Percentiles rank a stretch among this genome's conserved stretches.
Evolutionary conservation across 1,284 basidiomycete species (phyloP).

Genomic region (Thecaphora frezii): DNA sequence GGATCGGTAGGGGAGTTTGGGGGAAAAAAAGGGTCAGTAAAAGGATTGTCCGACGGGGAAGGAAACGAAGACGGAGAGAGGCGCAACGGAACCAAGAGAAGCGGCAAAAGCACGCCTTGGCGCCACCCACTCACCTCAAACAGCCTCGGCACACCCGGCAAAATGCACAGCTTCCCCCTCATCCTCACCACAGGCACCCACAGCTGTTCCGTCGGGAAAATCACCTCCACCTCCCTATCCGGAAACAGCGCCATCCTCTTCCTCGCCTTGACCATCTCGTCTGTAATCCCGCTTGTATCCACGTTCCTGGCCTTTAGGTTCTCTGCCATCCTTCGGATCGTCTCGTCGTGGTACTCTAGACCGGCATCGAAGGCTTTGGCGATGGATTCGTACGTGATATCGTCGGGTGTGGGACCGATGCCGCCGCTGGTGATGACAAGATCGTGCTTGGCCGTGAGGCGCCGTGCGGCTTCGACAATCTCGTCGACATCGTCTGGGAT

Average conservation of each 20-base stretch:
- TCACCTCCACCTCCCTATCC: slow-evolving; percentile 33
- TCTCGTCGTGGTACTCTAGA: slow-evolving; percentile 77
- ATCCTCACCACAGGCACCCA: slow-evolving; percentile 89
- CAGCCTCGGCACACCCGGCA: slow-evolving; percentile 84
- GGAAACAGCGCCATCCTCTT: slow-evolving; percentile 56
- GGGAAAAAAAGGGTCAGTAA: not conserved
- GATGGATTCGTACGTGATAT: slow-evolving; percentile 82
- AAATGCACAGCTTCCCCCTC: slow-evolving; percentile 78
- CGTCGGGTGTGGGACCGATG: slow-evolving; percentile 54
- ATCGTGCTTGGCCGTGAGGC: slow-evolving; percentile 66
- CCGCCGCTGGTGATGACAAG: slow-evolving; percentile 45
- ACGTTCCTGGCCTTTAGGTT: slow-evolving; percentile 67
- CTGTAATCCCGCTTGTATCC: slow-evolving; percentile 67
- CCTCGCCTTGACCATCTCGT: slow-evolving; percentile 62
- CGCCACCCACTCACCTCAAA: slow-evolving; percentile 65
- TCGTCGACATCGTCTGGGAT: slow-evolving; percentile 85
- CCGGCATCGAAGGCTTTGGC: slow-evolving; percentile 73
- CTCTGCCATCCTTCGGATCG: slow-evolving; percentile 73
- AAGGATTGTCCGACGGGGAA: no score
- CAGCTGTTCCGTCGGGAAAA: slow-evolving; percentile 48
- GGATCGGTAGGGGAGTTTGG: not conserved
- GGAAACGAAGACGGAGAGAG: no score
- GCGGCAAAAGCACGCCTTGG: no score
- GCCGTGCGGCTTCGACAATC: slow-evolving; percentile 80
- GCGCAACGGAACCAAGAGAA: no score